A percentile compares a stretch with the other conserved stretches of the same genome.
phyloP scores from a whole-genome alignment of 2,329 filamentous ascomycete genomes.

The Exophiala bonariae region DNA sequence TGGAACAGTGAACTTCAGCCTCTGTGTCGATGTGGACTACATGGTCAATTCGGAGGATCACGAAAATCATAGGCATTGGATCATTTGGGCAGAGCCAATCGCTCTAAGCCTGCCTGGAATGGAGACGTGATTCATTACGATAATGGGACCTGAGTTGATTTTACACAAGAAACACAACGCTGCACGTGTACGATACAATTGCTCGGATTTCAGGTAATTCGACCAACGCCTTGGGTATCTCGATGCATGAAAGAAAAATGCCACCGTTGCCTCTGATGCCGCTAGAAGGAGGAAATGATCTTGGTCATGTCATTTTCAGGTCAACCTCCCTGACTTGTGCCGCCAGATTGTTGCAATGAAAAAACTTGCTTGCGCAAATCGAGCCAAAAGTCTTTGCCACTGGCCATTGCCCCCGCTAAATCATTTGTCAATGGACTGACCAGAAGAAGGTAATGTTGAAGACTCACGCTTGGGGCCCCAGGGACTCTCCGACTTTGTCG shows the following conservation, averaged over 20 bases:
- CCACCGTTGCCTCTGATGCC: too few relatives aligned
- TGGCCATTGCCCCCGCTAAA: slow-evolving; percentile 48
- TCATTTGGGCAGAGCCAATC: not conserved
- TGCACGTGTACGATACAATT: too few relatives aligned
- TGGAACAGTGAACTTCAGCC: not conserved
- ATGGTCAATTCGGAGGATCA: not conserved
- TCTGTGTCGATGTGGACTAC: not conserved
- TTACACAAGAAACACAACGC: too few relatives aligned
- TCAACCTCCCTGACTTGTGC: slow-evolving; percentile 27
- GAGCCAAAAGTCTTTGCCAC: slow-evolving; percentile 51
- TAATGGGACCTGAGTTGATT: too few relatives aligned
- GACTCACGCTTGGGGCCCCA: slow-evolving; percentile 47
- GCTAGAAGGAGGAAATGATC: too few relatives aligned
- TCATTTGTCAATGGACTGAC: slow-evolving; percentile 12
- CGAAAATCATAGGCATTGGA: slow-evolving; percentile 1
- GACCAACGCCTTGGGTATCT: too few relatives aligned
- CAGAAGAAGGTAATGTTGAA: not conserved
- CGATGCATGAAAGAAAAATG: too few relatives aligned
- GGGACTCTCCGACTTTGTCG: slow-evolving; percentile 33
- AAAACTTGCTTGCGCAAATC: slow-evolving; percentile 50
- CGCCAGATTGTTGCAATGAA: slow-evolving; percentile 35
- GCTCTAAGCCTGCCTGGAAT: too few relatives aligned
- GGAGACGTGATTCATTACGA: too few relatives aligned
- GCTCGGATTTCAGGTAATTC: too few relatives aligned
- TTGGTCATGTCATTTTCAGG: too few relatives aligned